A percentile compares a stretch with the other conserved stretches of the same genome.
Evolutionary conservation across 768 basidiomycete species (phyloP).

Genomic region (Asterophora parasitica): DNA sequence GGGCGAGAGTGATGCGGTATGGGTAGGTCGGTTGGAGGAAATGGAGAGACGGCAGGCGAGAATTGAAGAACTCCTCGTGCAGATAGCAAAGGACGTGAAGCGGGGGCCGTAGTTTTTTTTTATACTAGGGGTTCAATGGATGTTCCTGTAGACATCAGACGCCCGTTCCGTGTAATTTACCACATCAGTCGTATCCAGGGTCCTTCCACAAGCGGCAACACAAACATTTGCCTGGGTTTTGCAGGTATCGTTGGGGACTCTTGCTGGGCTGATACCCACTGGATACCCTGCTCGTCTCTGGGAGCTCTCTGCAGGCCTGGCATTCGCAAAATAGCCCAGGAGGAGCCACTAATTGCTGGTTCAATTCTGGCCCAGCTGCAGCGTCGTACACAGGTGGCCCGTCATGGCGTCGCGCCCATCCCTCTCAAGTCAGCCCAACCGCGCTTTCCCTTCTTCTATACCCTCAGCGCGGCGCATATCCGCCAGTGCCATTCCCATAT

Average conservation of each 20-base stretch:
- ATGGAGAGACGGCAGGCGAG: constrained; percentile 42
- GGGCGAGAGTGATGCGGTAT: constrained; percentile 3
- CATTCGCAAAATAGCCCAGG: background rate
- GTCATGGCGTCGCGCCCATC: constrained; percentile 10
- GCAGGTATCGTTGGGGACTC: background rate
- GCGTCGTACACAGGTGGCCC: background rate
- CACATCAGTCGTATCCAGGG: constrained; percentile 8
- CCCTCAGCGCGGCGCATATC: constrained; percentile 25
- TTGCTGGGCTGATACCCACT: constrained; percentile 1
- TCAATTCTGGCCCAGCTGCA: constrained; percentile 6
- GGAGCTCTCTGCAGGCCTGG: background rate
- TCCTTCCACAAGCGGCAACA: constrained; percentile 6
- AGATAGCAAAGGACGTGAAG: constrained; percentile 28
- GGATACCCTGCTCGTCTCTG: background rate
- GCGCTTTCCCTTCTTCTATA: constrained; percentile 23
- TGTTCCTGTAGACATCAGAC: background rate
- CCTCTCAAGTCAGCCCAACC: constrained; percentile 22
- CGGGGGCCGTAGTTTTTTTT: background rate
- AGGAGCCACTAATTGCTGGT: constrained; percentile 10
- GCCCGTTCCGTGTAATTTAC: background rate
- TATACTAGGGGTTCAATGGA: too few species aligned
- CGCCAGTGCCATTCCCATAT: constrained; percentile 17
- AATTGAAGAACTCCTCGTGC: constrained; percentile 40
- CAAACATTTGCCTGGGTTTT: constrained; percentile 4
- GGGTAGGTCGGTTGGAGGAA: constrained; percentile 24